A percentile compares a stretch with the other conserved stretches of the same genome.
These are phyloP conservation scores for Brasilioporus rufonigricans DNA, from an alignment of 768 basidiomycete species.

Conservation along the genomic window DNA sequence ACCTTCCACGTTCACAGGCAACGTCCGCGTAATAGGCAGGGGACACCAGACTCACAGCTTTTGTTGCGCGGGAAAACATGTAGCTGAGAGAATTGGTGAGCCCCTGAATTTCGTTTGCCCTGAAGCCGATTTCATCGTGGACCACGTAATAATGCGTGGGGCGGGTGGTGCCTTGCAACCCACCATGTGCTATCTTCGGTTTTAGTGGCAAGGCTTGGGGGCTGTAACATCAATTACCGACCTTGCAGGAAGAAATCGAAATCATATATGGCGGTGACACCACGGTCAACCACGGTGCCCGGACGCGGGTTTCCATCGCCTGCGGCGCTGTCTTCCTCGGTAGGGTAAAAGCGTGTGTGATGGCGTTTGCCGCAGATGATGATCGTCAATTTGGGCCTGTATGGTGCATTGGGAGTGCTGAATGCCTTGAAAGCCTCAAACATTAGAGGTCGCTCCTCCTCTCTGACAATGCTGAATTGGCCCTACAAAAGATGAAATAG, in stretches of 20 bases:
- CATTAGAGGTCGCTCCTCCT: slow-evolving; percentile 45
- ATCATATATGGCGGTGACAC: slow-evolving; percentile 52
- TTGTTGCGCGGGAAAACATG: slow-evolving; percentile 61
- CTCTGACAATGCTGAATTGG: slow-evolving; percentile 46
- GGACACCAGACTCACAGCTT: slow-evolving; percentile 37
- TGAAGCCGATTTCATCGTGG: slow-evolving; percentile 51
- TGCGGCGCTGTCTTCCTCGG: slow-evolving; percentile 40
- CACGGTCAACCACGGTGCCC: slow-evolving; percentile 54
- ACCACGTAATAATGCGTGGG: slow-evolving; percentile 58
- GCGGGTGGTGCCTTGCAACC: slow-evolving; percentile 46
- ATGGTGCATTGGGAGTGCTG: slow-evolving; percentile 33
- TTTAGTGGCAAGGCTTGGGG: background rate
- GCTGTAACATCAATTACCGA: slow-evolving; percentile 11
- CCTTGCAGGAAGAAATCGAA: slow-evolving; percentile 58
- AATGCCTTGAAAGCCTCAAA: slow-evolving; percentile 41
- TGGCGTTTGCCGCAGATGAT: slow-evolving; percentile 59
- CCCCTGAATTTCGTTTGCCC: slow-evolving; percentile 48
- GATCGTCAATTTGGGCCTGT: slow-evolving; percentile 49
- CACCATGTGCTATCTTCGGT: slow-evolving; percentile 36
- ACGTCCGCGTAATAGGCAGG: slow-evolving; percentile 45
- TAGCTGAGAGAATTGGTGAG: slow-evolving; percentile 55
- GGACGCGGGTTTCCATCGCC: slow-evolving; percentile 49
- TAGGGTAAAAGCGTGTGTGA: slow-evolving; percentile 57
- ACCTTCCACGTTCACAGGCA: slow-evolving; percentile 53
- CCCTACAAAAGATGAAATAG: slow-evolving; percentile 34